Base-by-base conservation (phyloP, 805 yeast genomes). In the Starmera dryadoides region DNA sequence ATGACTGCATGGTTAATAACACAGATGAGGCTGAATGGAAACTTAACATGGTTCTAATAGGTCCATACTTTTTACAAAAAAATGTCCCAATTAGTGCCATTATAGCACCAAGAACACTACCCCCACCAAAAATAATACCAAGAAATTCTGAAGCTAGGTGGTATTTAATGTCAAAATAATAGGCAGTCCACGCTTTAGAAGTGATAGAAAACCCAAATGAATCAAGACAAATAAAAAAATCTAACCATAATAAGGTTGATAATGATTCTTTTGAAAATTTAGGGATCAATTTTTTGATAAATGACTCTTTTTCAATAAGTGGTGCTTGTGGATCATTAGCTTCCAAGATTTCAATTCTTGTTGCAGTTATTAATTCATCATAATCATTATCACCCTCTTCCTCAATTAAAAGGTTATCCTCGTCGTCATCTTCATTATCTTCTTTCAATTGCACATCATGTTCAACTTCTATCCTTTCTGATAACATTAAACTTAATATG, bases 181-280 rank as follows among this genome's bases (percentile, higher is more conserved):
- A 71, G 0, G 71, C 64, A n/a, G 62, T 58, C 77, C 75, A 71
- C 4, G 73, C 59, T 25, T 61, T 60, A 25, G 69, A 63, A n/a
- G 63, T 63, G 33, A 68, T 55, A 4, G 75, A 64, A 25, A 69
- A 61, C 12, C 71, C 71, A 37, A 69, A 55, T 1, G 71, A 59
- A 47, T 71, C 77, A 12, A 69, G 44, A 9, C 65, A 68, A 42
- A 64, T 66, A 14, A 71, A 48, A 7, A 59, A 32, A 2, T 69
- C 60, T 16, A 69, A 47, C 33, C 65, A 62, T 25, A 66, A 12
- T 7, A 66, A 59, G 15, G 52, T 51, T 35, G 34, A 45, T 41
- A 35, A 45, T 39, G 43, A 56, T 38, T 35, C 52, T 38, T 32
- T 42, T 3, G 48, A 43, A 19, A 51, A 30, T 8, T 39, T 40